These are phyloP conservation scores for Borovskyia barvae DNA, from an alignment of 208 protist species.

Conservation along the genomic window DNA sequence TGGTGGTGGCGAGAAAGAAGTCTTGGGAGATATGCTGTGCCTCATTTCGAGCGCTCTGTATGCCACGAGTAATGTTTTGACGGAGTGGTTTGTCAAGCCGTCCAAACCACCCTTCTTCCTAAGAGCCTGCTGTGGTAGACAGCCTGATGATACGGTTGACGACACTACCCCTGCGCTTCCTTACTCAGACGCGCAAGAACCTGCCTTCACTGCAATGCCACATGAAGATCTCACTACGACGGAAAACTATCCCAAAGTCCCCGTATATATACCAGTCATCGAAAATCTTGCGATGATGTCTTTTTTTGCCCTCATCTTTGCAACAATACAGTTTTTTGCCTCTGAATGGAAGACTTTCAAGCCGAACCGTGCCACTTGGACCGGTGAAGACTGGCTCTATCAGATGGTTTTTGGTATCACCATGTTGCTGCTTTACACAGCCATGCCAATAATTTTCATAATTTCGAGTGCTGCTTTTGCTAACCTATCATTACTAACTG, in stretches of 20 bases:
- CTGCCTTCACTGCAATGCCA: neutral
- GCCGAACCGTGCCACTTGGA: constrained; percentile 46
- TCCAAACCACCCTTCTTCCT: constrained; percentile 19
- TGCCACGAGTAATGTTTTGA: constrained; percentile 90
- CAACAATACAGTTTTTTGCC: constrained; percentile 80
- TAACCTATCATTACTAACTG: constrained; percentile 77
- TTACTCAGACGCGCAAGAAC: neutral
- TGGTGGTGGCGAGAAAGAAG: constrained; percentile 32
- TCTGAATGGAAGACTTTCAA: constrained; percentile 67
- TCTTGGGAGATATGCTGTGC: constrained; percentile 87
- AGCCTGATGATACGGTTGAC: neutral
- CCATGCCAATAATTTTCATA: constrained; percentile 70
- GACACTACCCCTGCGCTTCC: neutral
- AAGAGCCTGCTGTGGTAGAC: constrained; percentile 14
- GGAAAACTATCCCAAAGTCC: constrained; percentile 38
- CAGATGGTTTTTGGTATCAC: constrained; percentile 82
- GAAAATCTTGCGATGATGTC: constrained; percentile 83
- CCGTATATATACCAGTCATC: constrained; percentile 62
- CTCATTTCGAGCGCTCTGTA: constrained; percentile 77
- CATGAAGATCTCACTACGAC: constrained; percentile 5
- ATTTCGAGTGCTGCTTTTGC: constrained; percentile 76
- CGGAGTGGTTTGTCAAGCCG: constrained; percentile 88
- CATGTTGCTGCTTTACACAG: constrained; percentile 81
- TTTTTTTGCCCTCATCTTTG: constrained; percentile 54
- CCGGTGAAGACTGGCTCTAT: constrained; percentile 59